These are phyloP conservation scores for Setaria viridis DNA, from an alignment of 202 grass and related monocot genomes.

Conservation along the genomic window DNA sequence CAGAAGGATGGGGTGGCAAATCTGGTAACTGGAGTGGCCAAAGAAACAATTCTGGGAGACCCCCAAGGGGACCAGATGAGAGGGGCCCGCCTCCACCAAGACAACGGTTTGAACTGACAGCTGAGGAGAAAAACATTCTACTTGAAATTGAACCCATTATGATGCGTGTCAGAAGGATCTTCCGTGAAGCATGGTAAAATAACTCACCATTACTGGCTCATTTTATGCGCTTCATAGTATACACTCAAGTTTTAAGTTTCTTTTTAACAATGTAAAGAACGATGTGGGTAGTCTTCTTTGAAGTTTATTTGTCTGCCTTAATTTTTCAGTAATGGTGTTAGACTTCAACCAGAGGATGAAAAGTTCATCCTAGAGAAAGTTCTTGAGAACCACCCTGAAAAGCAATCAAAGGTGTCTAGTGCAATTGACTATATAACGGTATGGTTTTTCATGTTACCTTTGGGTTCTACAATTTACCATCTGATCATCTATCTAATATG, in stretches of 20 bases:
- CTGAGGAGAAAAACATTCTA: constrained; percentile 77
- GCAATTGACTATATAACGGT: constrained; percentile 84
- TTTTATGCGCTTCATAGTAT: constrained; percentile 31
- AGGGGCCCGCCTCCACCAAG: constrained; percentile 46
- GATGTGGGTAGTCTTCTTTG: not conserved
- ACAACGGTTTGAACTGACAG: constrained; percentile 60
- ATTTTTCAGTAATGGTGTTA: constrained; percentile 67
- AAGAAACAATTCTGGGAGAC: constrained; percentile 56
- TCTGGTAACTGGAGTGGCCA: constrained; percentile 49
- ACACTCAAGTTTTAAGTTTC: constrained; percentile 5
- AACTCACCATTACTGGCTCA: constrained; percentile 33
- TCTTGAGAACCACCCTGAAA: constrained; percentile 85
- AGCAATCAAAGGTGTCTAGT: constrained; percentile 66
- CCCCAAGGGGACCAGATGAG: constrained; percentile 51
- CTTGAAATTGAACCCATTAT: constrained; percentile 68
- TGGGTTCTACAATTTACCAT: not conserved
- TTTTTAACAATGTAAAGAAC: not conserved
- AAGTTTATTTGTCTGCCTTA: constrained; percentile 31
- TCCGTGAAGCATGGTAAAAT: constrained; percentile 76
- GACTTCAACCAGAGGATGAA: constrained; percentile 61
- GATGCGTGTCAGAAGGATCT: constrained; percentile 66
- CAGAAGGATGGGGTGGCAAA: constrained; percentile 66
- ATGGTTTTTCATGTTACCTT: constrained; percentile 32
- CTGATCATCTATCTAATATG: not conserved
- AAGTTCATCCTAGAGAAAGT: constrained; percentile 84